Conservation (phyloP, 2,329 filamentous ascomycete genomes). For the Fusarium veterinarium region DNA sequence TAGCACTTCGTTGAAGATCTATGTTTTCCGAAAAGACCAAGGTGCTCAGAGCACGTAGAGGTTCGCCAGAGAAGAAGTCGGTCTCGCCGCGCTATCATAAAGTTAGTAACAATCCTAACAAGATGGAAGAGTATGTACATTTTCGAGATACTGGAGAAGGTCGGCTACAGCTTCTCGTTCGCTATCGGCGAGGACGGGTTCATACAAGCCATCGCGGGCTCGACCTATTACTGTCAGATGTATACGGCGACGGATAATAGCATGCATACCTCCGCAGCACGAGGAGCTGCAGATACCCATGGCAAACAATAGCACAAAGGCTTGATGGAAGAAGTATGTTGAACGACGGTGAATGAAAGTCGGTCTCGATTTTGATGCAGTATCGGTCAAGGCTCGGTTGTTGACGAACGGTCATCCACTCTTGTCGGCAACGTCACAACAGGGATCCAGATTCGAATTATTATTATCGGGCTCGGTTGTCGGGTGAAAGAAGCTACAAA, state of each 20-base stretch:
- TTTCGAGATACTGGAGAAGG: slow-evolving; percentile 93
- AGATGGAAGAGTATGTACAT: slow-evolving; percentile 68
- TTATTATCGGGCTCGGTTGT: slow-evolving; percentile 37
- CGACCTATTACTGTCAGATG: slow-evolving; percentile 64
- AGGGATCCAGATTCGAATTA: slow-evolving; percentile 36
- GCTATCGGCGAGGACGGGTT: slow-evolving; percentile 91
- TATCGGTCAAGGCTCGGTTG: slow-evolving; percentile 29
- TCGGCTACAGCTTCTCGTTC: slow-evolving; percentile 98
- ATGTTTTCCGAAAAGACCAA: slow-evolving; percentile 99
- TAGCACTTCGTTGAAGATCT: slow-evolving; percentile 95
- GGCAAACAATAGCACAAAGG: slow-evolving; percentile 44
- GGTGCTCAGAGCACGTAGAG: slow-evolving; percentile 91
- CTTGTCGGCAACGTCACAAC: slow-evolving; percentile 44
- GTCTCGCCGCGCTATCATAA: slow-evolving; percentile 84
- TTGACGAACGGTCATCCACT: slow-evolving; percentile 29
- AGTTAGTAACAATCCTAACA: slow-evolving; percentile 46
- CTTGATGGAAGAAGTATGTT: slow-evolving; percentile 24
- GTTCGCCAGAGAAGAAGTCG: slow-evolving; percentile 97
- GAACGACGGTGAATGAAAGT: slow-evolving; percentile 13
- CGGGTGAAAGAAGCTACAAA: slow-evolving; percentile 24
- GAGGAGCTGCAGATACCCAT: slow-evolving; percentile 72
- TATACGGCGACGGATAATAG: slow-evolving; percentile 10
- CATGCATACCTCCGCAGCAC: slow-evolving; percentile 64
- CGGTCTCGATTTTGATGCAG: slow-evolving; percentile 23
- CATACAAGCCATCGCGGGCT: slow-evolving; percentile 84